These are phyloP conservation scores for Ajuga chamaepitys DNA, from an alignment of 257 asterid species.

Conservation along the genomic window DNA sequence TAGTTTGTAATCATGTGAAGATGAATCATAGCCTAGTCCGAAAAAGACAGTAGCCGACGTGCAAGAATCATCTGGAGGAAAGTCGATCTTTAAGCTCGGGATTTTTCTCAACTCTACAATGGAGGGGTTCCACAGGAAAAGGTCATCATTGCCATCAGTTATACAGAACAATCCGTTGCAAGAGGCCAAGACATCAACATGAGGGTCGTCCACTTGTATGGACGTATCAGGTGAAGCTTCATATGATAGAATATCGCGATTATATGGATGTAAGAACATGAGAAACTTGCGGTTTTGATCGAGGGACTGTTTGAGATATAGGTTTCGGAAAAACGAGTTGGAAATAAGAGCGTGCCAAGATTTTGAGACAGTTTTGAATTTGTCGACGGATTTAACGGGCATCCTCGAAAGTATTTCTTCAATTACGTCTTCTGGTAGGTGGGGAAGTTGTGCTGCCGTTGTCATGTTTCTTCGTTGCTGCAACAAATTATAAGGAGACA, in stretches of 20 bases:
- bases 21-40: conserved; percentile 4
- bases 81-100: background rate
- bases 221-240: background rate
- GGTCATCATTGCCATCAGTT: background rate
- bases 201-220: background rate
- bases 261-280: background rate
- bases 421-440: background rate
- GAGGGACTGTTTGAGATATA: background rate
- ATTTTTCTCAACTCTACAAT: background rate
- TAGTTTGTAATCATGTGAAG: conserved; percentile 6
- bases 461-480: background rate
- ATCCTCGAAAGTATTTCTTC: conserved; percentile 6
- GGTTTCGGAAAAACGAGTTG: background rate
- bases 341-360: background rate
- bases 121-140: conserved; percentile 4
- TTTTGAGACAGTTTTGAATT: background rate
- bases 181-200: background rate
- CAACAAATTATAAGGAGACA: background rate
- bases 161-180: conserved; percentile 14
- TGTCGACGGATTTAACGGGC: background rate
- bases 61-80: background rate
- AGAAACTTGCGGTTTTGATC: background rate
- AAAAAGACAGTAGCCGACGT: background rate
- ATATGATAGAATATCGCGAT: background rate
- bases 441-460: background rate